Evolutionary conservation across 768 basidiomycete genomes (phyloP), one percentile per base, ranked within the genome.

Genomic region (Mycena crocata): DNA sequence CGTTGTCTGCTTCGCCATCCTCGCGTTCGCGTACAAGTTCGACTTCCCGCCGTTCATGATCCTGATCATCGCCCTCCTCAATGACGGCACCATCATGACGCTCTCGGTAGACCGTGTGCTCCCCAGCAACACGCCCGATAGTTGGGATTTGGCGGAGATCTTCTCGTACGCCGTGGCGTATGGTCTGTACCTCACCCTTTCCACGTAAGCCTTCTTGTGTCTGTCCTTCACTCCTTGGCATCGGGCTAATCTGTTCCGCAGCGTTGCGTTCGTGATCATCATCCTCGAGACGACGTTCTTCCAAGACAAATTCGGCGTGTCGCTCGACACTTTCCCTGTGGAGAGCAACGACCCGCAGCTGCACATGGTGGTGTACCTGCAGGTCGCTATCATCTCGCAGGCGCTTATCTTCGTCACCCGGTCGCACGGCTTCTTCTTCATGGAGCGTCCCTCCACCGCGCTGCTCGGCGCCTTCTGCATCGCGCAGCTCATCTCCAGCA

Each of bases 1-100:
- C 79, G 96, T 98, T 71, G 93, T 98, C 72, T 97, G 94, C 82
- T 98, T 99, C 82, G 90, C 95, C 67, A 90, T 98, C 83, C 86
- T 99, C 77, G 93, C 94, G 46, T 98, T 98, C 79, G 91, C 91
- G 37, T 99, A 96, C 90, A 89, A 91, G 85, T 96, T 97, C 82
- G 93, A 98, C 81, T 99, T 99, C 95, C 97, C 97, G 71, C 95
- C 97, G 15, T 99, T 99, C 89, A 99, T 98, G 97, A 90, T 99
- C 72, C 92, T 99, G 79, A 94, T 98, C 80, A 96, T 99, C 71
- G 97, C 97, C 64, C 87, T 98, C 39, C 84, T 98, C 72, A 99
- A 99, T 80, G 97, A 99, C 77, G 97, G 97, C 77, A 98, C 97
- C 68, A 98, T 99, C 87, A 98, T 99, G 96, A 99, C 97, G 9